These are phyloP conservation scores for Symbiodinium natans DNA, from an alignment of 73 alveolate genomes.

Conservation along the genomic window DNA sequence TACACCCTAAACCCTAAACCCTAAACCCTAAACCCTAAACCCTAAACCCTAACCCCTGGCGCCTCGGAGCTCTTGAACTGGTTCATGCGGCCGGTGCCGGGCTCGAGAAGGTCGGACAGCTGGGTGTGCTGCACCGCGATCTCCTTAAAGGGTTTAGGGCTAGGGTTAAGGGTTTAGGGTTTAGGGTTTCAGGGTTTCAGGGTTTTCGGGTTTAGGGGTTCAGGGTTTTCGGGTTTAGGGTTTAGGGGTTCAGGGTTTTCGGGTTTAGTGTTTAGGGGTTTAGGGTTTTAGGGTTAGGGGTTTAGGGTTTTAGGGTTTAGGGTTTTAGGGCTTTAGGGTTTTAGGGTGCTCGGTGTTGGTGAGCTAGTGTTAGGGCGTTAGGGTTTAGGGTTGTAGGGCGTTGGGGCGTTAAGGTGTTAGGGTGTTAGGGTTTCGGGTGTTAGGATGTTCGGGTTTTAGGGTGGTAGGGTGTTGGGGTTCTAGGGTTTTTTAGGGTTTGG, in stretches of 20 bases:
- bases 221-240: background rate
- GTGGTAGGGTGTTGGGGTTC: background rate
- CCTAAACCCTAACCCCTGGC: background rate
- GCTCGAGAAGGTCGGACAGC: constrained; percentile 11
- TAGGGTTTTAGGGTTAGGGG: too few species aligned
- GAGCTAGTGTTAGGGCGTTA: background rate
- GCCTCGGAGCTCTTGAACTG: constrained; percentile 15
- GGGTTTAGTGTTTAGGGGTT: too few species aligned
- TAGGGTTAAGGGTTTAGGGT: background rate
- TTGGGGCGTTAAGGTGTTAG: too few species aligned
- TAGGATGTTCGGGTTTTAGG: background rate
- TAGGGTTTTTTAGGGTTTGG: too few species aligned
- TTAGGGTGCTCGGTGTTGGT: too few species aligned
- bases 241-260: too few species aligned
- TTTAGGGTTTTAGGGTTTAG: background rate
- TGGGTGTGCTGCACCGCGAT: constrained; percentile 1
- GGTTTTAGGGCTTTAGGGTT: background rate
- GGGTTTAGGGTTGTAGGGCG: too few species aligned
- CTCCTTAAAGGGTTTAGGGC: background rate
- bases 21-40: background rate
- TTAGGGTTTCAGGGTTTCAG: background rate
- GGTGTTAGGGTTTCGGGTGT: too few species aligned
- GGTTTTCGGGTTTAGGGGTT: background rate
- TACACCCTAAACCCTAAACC: background rate
- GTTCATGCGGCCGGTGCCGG: background rate